These are phyloP conservation scores for Penicillium malachiteum DNA, from an alignment of 495 filamentous ascomycete species.

Conservation along the genomic window DNA sequence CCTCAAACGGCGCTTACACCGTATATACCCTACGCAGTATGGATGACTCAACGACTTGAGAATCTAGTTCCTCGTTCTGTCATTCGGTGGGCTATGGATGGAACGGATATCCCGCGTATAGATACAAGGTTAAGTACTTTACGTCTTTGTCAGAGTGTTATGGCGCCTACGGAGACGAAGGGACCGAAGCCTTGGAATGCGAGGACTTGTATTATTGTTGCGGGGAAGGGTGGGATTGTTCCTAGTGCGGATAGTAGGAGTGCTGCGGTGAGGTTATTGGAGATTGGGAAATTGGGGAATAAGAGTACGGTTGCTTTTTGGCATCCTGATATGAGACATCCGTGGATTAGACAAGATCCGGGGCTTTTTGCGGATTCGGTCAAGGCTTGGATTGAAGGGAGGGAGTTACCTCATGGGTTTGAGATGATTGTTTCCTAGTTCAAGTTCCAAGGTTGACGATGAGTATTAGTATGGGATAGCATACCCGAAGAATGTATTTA, in stretches of 20 bases:
- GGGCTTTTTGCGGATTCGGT: conserved; percentile 13
- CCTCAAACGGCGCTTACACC: conserved; percentile 1
- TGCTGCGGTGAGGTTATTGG: conserved; percentile 4
- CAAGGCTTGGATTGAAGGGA: conserved; percentile 8
- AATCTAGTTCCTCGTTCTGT: conserved; percentile 3
- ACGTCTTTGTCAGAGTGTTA: background rate
- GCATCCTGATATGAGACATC: conserved; percentile 15
- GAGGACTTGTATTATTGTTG: conserved; percentile 8
- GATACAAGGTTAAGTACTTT: conserved; percentile 2
- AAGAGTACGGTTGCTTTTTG: conserved; percentile 4
- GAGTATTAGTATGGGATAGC: background rate
- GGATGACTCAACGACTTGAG: conserved; percentile 6
- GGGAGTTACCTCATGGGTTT: background rate
- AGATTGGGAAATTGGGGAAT: background rate
- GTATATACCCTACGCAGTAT: conserved; percentile 8
- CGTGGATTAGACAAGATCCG: conserved; percentile 15
- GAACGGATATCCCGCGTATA: conserved; percentile 6
- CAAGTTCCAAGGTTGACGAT: background rate
- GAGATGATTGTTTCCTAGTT: background rate
- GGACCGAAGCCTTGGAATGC: conserved; percentile 1
- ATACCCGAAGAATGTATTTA: no score
- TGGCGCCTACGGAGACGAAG: background rate
- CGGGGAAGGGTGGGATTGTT: conserved; percentile 2
- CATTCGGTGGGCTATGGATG: conserved; percentile 16
- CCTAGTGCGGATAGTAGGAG: conserved; percentile 2